Percentiles rank a stretch among this genome's conserved stretches.
phyloP scores from a whole-genome alignment of 2,329 filamentous ascomycete genomes.

The Scytalidium sp. region DNA sequence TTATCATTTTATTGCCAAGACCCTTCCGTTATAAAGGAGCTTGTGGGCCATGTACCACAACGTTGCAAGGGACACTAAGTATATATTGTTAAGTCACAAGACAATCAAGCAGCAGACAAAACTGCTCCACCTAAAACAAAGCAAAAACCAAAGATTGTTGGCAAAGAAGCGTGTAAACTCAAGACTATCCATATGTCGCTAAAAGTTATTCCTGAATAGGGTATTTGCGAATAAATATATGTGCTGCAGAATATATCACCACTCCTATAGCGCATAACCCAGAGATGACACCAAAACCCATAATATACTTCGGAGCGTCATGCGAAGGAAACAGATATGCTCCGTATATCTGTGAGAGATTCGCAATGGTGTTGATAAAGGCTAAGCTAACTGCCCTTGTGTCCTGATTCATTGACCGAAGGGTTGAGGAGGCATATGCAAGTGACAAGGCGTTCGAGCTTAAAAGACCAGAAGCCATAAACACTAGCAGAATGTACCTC shows the following conservation, averaged over 20 bases:
- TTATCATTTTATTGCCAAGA: no score
- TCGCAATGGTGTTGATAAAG: conserved; percentile 47
- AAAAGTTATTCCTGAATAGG: no score
- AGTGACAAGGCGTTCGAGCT: conserved; percentile 44
- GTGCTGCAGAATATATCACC: neutral
- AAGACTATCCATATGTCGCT: no score
- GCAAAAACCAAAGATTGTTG: no score
- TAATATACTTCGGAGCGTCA: conserved; percentile 41
- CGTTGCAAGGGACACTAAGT: no score
- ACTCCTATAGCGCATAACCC: conserved; percentile 30
- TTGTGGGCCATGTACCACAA: no score
- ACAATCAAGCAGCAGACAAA: no score
- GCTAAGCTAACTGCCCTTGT: conserved; percentile 43
- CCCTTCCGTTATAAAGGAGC: no score
- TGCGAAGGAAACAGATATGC: conserved; percentile 43
- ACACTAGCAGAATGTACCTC: conserved; percentile 44
- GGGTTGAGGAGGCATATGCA: conserved; percentile 44
- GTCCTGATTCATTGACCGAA: conserved; percentile 43
- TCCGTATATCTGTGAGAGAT: conserved; percentile 48
- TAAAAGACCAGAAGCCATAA: conserved; percentile 50
- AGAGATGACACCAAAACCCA: conserved; percentile 36
- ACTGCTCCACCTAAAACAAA: no score
- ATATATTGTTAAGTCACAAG: no score
- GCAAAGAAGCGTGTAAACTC: no score
- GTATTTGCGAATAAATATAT: no score